Conservation (phyloP, 345 rosid species). For the Fremontodendron californicum region DNA sequence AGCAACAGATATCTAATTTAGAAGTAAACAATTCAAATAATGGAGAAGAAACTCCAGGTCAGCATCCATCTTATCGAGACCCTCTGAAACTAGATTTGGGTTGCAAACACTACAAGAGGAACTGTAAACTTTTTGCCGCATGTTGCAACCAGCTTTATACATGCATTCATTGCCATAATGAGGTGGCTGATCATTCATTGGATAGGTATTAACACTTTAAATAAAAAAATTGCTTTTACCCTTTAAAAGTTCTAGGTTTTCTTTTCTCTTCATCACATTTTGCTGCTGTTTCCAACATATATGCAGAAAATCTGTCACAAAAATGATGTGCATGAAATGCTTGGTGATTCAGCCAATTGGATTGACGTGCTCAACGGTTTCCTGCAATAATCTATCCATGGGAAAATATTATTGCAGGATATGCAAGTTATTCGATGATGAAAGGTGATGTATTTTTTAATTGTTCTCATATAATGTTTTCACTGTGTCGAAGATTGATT, state of each 20-base stretch:
- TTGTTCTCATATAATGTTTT: background rate
- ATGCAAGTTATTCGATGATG: slow-evolving; percentile 72
- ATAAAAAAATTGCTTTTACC: background rate
- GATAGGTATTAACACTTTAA: slow-evolving; percentile 50
- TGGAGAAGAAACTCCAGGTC: slow-evolving; percentile 49
- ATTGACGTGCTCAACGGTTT: slow-evolving; percentile 43
- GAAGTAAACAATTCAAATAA: slow-evolving; percentile 25
- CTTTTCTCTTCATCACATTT: background rate
- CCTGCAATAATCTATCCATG: slow-evolving; percentile 59
- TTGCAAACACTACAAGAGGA: slow-evolving; percentile 82
- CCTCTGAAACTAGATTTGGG: slow-evolving; percentile 37
- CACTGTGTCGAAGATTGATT: background rate
- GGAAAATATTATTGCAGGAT: slow-evolving; percentile 76
- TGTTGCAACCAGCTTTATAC: slow-evolving; percentile 70
- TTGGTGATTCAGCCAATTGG: slow-evolving; percentile 60
- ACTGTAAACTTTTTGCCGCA: slow-evolving; percentile 58
- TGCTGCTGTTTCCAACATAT: slow-evolving; percentile 6
- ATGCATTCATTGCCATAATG: slow-evolving; percentile 85
- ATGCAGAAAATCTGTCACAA: slow-evolving; percentile 51
- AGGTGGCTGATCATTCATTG: slow-evolving; percentile 58
- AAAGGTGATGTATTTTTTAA: slow-evolving; percentile 40
- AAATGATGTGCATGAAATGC: slow-evolving; percentile 95
- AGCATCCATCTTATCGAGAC: slow-evolving; percentile 56
- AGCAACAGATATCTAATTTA: slow-evolving; percentile 34
- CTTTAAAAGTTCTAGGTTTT: background rate